Evolutionary conservation across 176 grass and related monocot species (phyloP).

Genomic region (Musa acuminata): DNA sequence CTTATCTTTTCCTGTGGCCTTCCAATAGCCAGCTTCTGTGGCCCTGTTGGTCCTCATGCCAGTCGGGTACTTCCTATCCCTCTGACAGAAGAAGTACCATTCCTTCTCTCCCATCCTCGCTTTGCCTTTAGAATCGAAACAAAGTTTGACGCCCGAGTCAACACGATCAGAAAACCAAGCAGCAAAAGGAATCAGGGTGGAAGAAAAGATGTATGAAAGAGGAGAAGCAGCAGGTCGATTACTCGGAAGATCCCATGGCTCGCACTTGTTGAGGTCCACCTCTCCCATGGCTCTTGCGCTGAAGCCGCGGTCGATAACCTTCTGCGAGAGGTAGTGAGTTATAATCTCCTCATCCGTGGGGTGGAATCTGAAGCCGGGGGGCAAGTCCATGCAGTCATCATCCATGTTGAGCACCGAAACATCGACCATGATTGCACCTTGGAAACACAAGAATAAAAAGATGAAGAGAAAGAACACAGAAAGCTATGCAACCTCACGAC

Average conservation of each 20-base stretch:
- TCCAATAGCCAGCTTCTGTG: slow-evolving; percentile 2
- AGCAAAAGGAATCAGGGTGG: no score
- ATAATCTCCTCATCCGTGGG: slow-evolving; percentile 4
- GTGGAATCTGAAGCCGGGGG: slow-evolving; percentile 6
- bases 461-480: neutral
- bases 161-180: no score
- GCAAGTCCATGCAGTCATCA: neutral
- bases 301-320: neutral
- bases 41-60: slow-evolving; percentile 7
- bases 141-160: no score
- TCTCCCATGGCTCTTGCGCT: neutral
- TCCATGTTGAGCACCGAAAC: neutral
- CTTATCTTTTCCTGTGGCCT: slow-evolving; percentile 4
- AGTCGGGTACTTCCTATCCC: slow-evolving; percentile 1
- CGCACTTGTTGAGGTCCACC: slow-evolving; percentile 82
- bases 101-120: slow-evolving; percentile 1
- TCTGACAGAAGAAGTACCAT: slow-evolving; percentile 6
- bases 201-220: neutral
- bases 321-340: neutral
- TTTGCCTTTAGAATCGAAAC: neutral
- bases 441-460: neutral
- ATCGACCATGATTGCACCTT: neutral
- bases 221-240: neutral
- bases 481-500: no score
- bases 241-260: slow-evolving; percentile 72